Evolutionary conservation across 2,329 filamentous ascomycete species (phyloP), one percentile per base, ranked within the genome.

Genomic region (Ophiognomonia clavigignenti-juglandacearum): DNA sequence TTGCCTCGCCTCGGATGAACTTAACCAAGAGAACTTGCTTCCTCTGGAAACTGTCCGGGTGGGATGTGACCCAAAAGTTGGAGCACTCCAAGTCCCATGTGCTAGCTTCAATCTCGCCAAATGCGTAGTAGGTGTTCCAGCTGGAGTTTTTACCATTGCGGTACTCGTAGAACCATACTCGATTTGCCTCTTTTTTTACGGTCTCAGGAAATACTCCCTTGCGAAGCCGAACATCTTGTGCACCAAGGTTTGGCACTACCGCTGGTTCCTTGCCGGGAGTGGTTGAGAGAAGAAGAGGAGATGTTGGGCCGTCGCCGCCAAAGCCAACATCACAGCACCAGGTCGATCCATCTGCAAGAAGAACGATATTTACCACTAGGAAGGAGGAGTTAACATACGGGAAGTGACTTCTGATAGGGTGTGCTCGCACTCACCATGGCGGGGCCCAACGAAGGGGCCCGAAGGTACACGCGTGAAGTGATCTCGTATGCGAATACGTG

Each of bases 101-200:
- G 29, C 78, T 60, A 61, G 85, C 86, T 61, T 86, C 83, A 14
- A 74, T 67, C 51, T 85, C 79, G 2, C 74, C 73, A 61, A 89
- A 90, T 52, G 74, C 78, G 61, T 87, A 88, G 41, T 72, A 75
- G 2, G 75, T 67, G 18, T 73, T 67, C 79, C 83, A 90, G 3
- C 69, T 66, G 38, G 63, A 65, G 1, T 72, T 64, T 0, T 58
- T 39, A 7, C 64, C 61, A 51, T 77, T 72, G 22, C 77, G 71
- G 53, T 78, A 77, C 61, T 85, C 74, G 57, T 83, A 85, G 50
- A 85, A 72, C 83, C 82, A 86, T 48, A 77, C 61, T 50, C 72
- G 65, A 61, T 39, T 70, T 65, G 24, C 70, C 64, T 47, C 63
- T 59, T 44, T 60, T 55, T 66, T 62, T 4, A 38, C 34, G 3